Evolutionary conservation across 2,329 filamentous ascomycete genomes (phyloP).

Genomic region (Aureobasidium pullulans): DNA sequence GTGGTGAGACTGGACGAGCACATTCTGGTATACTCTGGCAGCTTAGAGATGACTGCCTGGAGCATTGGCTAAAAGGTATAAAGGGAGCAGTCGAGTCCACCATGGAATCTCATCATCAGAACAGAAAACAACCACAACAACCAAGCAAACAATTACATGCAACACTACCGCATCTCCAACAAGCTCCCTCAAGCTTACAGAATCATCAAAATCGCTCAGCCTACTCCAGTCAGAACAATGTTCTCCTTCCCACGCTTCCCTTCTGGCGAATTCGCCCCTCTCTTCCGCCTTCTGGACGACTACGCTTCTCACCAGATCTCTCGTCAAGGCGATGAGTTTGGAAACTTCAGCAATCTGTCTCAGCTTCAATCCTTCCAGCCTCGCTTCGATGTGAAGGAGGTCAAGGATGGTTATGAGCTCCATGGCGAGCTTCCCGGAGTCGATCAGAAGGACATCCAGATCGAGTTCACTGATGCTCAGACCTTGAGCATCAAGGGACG

Average conservation of each 20-base stretch:
- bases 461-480: slow-evolving; percentile 72
- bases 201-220: slow-evolving; percentile 20
- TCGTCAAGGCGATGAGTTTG: slow-evolving; percentile 19
- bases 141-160: slow-evolving; percentile 19
- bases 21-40: slow-evolving; percentile 4
- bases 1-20: slow-evolving; percentile 1
- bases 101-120: slow-evolving; percentile 19
- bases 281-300: slow-evolving; percentile 43
- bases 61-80: slow-evolving; percentile 2
- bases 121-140: slow-evolving; percentile 18
- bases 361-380: slow-evolving; percentile 57
- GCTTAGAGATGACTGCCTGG: not conserved
- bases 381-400: slow-evolving; percentile 72
- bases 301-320: slow-evolving; percentile 30
- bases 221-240: slow-evolving; percentile 27
- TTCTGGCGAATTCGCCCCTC: slow-evolving; percentile 29
- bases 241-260: slow-evolving; percentile 28
- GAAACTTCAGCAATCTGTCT: slow-evolving; percentile 15
- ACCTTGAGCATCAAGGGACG: slow-evolving; percentile 65
- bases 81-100: not conserved
- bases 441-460: slow-evolving; percentile 63
- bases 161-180: slow-evolving; percentile 20
- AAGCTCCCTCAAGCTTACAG: slow-evolving; percentile 25
- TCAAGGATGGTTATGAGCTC: slow-evolving; percentile 61
- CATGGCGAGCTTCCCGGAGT: slow-evolving; percentile 74